Percentiles rank a stretch among this genome's conserved stretches.
Conservation (phyloP, 2,329 filamentous ascomycete genomes). For the Nigrospora sphaerica region DNA sequence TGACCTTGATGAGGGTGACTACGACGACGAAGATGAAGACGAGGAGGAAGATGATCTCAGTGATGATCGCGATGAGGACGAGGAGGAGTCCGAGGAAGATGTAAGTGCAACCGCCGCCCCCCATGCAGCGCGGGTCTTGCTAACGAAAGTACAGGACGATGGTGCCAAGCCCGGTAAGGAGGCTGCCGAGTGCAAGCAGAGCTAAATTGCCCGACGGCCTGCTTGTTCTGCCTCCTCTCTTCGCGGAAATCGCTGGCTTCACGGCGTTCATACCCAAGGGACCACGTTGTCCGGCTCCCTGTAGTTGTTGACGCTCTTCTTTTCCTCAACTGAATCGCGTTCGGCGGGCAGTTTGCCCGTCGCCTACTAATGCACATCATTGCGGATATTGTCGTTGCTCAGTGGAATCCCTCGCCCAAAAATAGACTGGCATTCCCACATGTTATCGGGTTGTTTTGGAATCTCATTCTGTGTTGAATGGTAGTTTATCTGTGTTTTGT, state of each 20-base stretch:
- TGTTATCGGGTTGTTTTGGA: slow-evolving; percentile 22
- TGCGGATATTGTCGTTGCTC: slow-evolving; percentile 19
- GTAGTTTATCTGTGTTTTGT: slow-evolving; percentile 23
- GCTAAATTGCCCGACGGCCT: slow-evolving; percentile 42
- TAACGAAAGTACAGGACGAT: slow-evolving; percentile 59
- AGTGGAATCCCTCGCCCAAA: slow-evolving; percentile 12
- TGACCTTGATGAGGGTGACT: slow-evolving; percentile 73
- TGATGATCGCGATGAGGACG: slow-evolving; percentile 70
- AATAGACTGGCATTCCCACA: slow-evolving; percentile 25
- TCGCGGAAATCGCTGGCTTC: too few species aligned
- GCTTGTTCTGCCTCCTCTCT: neutral
- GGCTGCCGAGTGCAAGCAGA: slow-evolving; percentile 93
- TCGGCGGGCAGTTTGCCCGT: slow-evolving; percentile 10
- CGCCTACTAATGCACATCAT: slow-evolving; percentile 10
- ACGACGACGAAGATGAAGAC: slow-evolving; percentile 79
- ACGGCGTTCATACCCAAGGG: too few species aligned
- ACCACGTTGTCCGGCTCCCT: too few species aligned
- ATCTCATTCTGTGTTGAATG: slow-evolving; percentile 24
- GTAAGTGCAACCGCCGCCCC: slow-evolving; percentile 34
- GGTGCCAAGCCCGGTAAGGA: slow-evolving; percentile 88
- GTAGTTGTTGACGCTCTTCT: neutral
- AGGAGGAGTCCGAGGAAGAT: slow-evolving; percentile 74
- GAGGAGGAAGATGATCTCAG: slow-evolving; percentile 85
- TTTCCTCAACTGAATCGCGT: neutral
- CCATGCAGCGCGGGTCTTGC: slow-evolving; percentile 4